Evolutionary conservation across 208 protist genomes (phyloP).

Genomic region (Leishmania guyanensis): DNA sequence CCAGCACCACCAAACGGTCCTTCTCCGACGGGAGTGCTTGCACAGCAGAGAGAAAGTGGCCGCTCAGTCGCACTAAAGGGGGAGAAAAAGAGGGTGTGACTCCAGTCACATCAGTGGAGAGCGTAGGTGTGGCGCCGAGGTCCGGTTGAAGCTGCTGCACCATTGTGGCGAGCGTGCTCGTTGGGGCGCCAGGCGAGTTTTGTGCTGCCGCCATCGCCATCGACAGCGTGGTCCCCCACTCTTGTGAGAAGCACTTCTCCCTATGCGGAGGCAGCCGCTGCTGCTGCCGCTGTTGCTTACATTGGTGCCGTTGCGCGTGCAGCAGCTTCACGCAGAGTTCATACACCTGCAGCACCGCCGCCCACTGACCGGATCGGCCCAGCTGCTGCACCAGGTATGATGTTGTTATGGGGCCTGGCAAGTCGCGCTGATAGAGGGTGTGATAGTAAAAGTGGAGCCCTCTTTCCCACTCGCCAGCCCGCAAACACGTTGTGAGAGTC

Average conservation of each 20-base stretch:
- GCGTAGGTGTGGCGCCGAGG: not conserved
- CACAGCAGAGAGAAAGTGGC: slow-evolving; percentile 58
- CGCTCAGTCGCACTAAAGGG: slow-evolving; percentile 49
- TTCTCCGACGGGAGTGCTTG: slow-evolving; percentile 30
- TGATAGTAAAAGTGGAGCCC: slow-evolving; percentile 53
- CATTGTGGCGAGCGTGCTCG: slow-evolving; percentile 18
- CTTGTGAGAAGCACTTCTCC: not conserved
- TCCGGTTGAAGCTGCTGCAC: slow-evolving; percentile 22
- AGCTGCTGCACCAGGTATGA: slow-evolving; percentile 46
- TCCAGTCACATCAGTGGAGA: not conserved
- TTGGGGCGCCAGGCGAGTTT: slow-evolving; percentile 18
- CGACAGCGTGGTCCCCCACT: slow-evolving; percentile 63
- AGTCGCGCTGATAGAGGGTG: slow-evolving; percentile 55
- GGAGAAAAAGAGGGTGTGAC: slow-evolving; percentile 5
- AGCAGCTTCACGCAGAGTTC: slow-evolving; percentile 47
- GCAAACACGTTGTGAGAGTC: slow-evolving; percentile 41
- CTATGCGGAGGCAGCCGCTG: not conserved
- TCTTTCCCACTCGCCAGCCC: slow-evolving; percentile 37
- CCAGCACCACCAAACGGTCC: slow-evolving; percentile 36
- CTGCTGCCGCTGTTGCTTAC: not conserved
- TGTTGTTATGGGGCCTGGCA: slow-evolving; percentile 48
- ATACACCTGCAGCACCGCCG: slow-evolving; percentile 40
- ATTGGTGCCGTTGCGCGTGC: slow-evolving; percentile 8
- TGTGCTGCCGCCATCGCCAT: slow-evolving; percentile 50
- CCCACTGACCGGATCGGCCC: slow-evolving; percentile 35